A percentile compares a stretch with the other conserved stretches of the same genome.
Evolutionary conservation across 2,329 filamentous ascomycete genomes (phyloP).

Genomic region (Neonectria faginata): DNA sequence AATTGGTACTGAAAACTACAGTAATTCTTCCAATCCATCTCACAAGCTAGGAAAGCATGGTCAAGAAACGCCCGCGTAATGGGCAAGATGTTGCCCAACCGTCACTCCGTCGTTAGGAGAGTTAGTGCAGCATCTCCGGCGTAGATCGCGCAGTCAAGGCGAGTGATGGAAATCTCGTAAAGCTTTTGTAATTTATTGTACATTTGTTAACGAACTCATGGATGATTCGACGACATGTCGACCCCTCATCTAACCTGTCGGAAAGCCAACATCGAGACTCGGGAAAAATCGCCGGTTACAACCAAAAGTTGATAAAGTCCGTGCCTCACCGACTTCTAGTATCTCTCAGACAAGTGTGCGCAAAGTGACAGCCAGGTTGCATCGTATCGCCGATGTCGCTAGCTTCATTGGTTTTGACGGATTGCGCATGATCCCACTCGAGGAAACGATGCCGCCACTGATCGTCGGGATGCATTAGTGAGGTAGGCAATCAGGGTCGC

Average conservation of each 20-base stretch:
- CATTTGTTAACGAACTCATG: neutral
- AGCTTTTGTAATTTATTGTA: neutral
- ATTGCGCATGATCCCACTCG: conserved; percentile 2
- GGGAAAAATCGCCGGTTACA: neutral
- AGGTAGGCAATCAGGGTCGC: neutral
- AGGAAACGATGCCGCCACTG: neutral
- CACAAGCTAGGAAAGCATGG: too few relatives aligned
- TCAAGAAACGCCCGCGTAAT: too few relatives aligned
- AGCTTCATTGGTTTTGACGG: conserved; percentile 1
- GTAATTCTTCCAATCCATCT: too few relatives aligned
- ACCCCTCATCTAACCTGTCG: too few relatives aligned
- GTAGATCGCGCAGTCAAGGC: too few relatives aligned
- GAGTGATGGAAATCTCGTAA: neutral
- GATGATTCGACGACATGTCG: neutral
- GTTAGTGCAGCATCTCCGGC: too few relatives aligned
- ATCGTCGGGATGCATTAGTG: conserved; percentile 2
- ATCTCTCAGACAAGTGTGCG: neutral
- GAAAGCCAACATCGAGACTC: neutral
- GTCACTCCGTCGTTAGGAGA: too few relatives aligned
- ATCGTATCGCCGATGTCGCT: neutral
- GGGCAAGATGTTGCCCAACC: too few relatives aligned
- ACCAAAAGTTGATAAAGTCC: neutral
- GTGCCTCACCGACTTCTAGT: conserved; percentile 4
- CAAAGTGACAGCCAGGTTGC: neutral
- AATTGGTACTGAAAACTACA: too few relatives aligned